Evolutionary conservation across 2,329 filamentous ascomycete genomes (phyloP), one percentile per base, ranked within the genome.

Genomic region (Aspergillus neotritici): DNA sequence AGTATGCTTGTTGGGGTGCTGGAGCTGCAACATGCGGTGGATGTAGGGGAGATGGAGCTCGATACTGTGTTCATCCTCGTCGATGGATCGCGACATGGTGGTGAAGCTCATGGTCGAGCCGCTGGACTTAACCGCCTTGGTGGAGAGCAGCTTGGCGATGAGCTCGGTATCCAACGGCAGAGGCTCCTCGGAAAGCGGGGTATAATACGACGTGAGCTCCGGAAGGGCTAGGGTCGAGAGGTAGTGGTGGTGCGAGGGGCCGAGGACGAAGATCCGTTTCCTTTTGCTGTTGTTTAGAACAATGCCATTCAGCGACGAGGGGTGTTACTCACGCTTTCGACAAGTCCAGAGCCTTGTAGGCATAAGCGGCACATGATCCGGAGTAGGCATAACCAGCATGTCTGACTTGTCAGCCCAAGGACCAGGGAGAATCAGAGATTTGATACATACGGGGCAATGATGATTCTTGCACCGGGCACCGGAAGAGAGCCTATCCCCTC

Each of bases 21-120:
- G 77, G 62, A 71, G 68, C 45, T 76, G 76, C 5, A 83, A 75
- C 41, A 86, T 80, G 61, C 90, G 89, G 73, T 89, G 90, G 50
- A 97, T 84, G 60, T 94, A 96, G 0, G 93, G 91, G 7, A 97
- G 75, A 56, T 98, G 93, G 85, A 98, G 94, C 71, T 98, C 93
- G 2, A 97, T 77, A 40, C 87, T 95, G 67, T 98, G 93, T 67
- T 98, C 93, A 4, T 79, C 77, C 49, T 88, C 79, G 58, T 98
- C 93, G 5, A 81, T 73, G 4, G 71, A 58, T 13, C 65, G 67
- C 2, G 77, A 79, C 73, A 96, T 93, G 13, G 57, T 66, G 13
- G 62, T 63, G 44, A 73, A 73, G 36, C 51, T 58, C 37, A 65
- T 45, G 6, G 54, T 62, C n/a, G 59, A 54, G 6, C 61, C 61